Evolutionary conservation across 1,139 yeast genomes (phyloP), one percentile per base, ranked within the genome.

Genomic region (Nakaseomyces kungkrabaensis): DNA sequence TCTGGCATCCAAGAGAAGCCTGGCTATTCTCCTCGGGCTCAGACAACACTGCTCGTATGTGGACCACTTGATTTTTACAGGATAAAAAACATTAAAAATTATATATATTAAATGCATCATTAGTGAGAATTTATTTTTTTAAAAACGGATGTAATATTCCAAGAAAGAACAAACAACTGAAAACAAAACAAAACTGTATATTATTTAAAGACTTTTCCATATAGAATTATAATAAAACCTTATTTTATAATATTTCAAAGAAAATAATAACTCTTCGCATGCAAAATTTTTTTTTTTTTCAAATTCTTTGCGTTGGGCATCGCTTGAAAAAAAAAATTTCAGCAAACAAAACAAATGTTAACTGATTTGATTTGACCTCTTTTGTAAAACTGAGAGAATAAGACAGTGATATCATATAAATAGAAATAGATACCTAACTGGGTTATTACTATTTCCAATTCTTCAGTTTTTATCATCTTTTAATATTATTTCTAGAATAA

Each of bases 21-120:
- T 92, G 99, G 99, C 74, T 92, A 62, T 89, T 92, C 68, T 84
- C 95, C 66, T 89, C 96, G n/a, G 98, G 97, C 60, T 97, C 97
- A 25, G 98, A 94, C 69, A 90, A 95, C 54, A 83, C 92, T 49
- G 97, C 97, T 22, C 82, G 96, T 65, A 74, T 92, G 64, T 92
- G 98, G 98, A 92, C 98, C 40, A 86, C 96, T n/a, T 81, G 67
- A 53, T 46, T 37, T 17, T 17, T 17, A 17, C 22, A 17, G 22
- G 22, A 17, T 17, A 17, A 17, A 17, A 17, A 17, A 17, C 22
- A 17, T 17, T 17, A 17, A 17, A 34, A 7, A 29, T 29, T 10
- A 29, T 29, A 33, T 8, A 9, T 11, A 33, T 9, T 7, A 33
- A 33, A 17, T 17, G 22, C 22, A 17, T 17, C 22, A 17, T 17